These are phyloP conservation scores for Adansonia madagascariensis DNA, from an alignment of 441 rosid species.

Conservation along the genomic window DNA sequence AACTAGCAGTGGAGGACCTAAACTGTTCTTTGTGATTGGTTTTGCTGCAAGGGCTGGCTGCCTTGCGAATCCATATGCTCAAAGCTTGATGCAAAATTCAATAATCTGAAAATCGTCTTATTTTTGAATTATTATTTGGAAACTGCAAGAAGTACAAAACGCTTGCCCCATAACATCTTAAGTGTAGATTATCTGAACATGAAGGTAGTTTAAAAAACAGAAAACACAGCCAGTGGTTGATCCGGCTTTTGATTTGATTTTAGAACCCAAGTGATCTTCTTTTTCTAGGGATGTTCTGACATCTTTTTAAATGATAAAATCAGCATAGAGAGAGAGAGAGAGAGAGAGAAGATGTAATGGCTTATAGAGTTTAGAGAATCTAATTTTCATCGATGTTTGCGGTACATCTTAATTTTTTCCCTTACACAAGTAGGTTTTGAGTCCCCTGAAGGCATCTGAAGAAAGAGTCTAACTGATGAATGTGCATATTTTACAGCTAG, in stretches of 20 bases:
- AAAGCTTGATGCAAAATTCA: neutral
- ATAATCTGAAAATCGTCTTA: slow-evolving; percentile 1
- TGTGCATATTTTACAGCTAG: neutral
- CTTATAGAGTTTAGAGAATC: neutral
- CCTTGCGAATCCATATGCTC: neutral
- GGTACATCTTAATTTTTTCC: slow-evolving; percentile 13
- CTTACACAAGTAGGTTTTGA: slow-evolving; percentile 6
- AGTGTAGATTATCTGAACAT: neutral
- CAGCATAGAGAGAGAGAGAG: neutral
- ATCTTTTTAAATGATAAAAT: slow-evolving; percentile 15
- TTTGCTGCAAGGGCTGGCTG: slow-evolving; percentile 6
- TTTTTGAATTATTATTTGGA: slow-evolving; percentile 13
- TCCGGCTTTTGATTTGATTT: neutral
- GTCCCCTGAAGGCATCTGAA: neutral
- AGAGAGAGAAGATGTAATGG: neutral
- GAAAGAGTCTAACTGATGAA: neutral
- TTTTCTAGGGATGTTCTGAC: slow-evolving; percentile 4
- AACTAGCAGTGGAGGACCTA: neutral
- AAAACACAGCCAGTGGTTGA: neutral
- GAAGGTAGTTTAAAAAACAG: slow-evolving; percentile 10
- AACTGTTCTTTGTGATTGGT: slow-evolving; percentile 14
- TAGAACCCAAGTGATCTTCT: slow-evolving; percentile 6
- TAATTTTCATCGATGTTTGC: neutral
- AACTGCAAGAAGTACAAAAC: slow-evolving; percentile 9
- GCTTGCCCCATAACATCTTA: slow-evolving; percentile 12